Conservation (phyloP, 805 yeast species). For the Komagataella mondaviorum region DNA sequence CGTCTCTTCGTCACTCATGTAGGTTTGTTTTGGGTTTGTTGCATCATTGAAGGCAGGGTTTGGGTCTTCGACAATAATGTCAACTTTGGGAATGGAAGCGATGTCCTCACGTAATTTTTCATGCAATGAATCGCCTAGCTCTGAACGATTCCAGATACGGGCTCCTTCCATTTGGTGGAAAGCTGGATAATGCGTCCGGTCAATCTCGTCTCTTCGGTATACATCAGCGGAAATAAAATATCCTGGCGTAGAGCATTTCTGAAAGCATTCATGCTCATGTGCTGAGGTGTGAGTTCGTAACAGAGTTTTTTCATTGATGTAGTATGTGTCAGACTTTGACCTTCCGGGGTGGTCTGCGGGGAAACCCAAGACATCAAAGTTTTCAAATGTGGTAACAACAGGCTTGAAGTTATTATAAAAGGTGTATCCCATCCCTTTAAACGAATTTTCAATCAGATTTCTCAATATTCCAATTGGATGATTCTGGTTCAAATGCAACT, state of each 20-base stretch:
- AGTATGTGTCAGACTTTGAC: slow-evolving; percentile 85
- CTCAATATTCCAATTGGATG: slow-evolving; percentile 90
- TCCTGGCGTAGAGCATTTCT: slow-evolving; percentile 57
- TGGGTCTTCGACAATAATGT: slow-evolving; percentile 70
- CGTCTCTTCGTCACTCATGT: slow-evolving; percentile 60
- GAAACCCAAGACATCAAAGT: slow-evolving; percentile 87
- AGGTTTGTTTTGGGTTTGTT: slow-evolving; percentile 67
- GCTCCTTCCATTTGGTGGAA: slow-evolving; percentile 99
- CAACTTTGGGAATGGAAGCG: slow-evolving; percentile 48
- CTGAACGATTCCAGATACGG: slow-evolving; percentile 56
- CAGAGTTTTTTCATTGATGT: slow-evolving; percentile 57
- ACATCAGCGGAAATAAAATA: slow-evolving; percentile 93
- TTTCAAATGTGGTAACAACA: slow-evolving; percentile 67
- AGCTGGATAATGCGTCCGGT: slow-evolving; percentile 91
- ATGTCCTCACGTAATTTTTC: slow-evolving; percentile 43
- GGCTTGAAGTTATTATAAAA: slow-evolving; percentile 74
- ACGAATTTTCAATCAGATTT: slow-evolving; percentile 54
- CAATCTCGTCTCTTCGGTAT: slow-evolving; percentile 90
- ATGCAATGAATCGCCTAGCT: slow-evolving; percentile 19
- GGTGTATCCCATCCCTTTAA: slow-evolving; percentile 57
- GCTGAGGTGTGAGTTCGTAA: slow-evolving; percentile 95
- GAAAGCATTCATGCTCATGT: slow-evolving; percentile 83
- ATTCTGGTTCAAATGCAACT: slow-evolving; percentile 55
- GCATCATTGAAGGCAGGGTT: slow-evolving; percentile 34
- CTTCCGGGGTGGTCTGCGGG: slow-evolving; percentile 91